Conservation (phyloP, 257 asterid species). For the Solanum sitiens region DNA sequence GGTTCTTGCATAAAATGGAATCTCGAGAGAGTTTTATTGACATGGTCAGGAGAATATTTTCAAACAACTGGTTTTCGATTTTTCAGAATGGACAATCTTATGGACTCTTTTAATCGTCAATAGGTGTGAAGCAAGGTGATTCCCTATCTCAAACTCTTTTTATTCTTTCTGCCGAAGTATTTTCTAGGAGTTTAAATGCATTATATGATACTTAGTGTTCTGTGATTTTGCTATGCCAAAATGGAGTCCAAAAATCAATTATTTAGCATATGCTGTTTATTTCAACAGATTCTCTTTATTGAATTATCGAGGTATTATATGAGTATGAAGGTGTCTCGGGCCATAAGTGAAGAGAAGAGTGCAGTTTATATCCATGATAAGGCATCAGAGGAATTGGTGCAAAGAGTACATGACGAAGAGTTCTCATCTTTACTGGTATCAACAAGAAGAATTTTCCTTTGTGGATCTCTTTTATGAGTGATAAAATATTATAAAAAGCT, state of each 20-base stretch:
- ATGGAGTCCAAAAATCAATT: not conserved
- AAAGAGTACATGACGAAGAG: not conserved
- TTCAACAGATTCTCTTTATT: not conserved
- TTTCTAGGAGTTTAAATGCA: not conserved
- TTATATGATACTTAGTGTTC: not conserved
- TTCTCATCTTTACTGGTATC: not conserved
- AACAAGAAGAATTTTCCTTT: not conserved
- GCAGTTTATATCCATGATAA: not conserved
- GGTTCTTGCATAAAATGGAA: not conserved
- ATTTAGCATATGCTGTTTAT: not conserved
- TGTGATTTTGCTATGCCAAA: not conserved
- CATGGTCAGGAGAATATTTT: not conserved
- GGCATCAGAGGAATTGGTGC: not conserved
- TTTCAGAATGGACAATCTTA: not conserved
- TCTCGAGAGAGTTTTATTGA: not conserved
- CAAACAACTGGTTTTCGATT: not conserved
- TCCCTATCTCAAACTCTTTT: not conserved
- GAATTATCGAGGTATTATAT: not conserved
- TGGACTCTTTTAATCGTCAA: not conserved
- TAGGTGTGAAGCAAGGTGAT: not conserved
- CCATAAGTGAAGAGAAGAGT: not conserved
- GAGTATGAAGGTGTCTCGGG: not conserved
- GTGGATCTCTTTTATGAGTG: not conserved
- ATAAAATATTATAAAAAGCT: no score
- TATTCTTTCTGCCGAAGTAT: not conserved